phyloP scores from a whole-genome alignment of 345 rosid species.

The Linum usitatissimum region DNA sequence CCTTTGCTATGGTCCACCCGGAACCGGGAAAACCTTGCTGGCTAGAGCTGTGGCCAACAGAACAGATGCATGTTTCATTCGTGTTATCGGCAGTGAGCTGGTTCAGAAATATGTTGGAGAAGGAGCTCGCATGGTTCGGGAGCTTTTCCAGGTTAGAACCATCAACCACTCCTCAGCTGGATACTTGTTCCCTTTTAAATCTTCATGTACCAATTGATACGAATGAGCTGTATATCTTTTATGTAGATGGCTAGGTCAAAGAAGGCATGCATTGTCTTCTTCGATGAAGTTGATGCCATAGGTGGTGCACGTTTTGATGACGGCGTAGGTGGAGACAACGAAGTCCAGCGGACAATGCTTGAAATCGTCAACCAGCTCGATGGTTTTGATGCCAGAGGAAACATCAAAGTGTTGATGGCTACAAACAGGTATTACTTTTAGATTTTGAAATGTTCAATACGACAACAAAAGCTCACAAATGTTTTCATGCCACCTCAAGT shows the following conservation, averaged over 20 bases:
- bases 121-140: slow-evolving; percentile 99
- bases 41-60: slow-evolving; percentile 93
- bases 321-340: slow-evolving; percentile 76
- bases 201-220: not conserved
- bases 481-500: no score
- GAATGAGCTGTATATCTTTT: not conserved
- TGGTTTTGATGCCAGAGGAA: slow-evolving; percentile 90
- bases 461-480: no score
- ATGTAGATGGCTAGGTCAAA: slow-evolving; percentile 80
- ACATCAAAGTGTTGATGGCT: slow-evolving; percentile 99
- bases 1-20: slow-evolving; percentile 50
- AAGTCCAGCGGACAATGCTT: slow-evolving; percentile 80
- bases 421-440: slow-evolving; percentile 59
- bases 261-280: slow-evolving; percentile 76
- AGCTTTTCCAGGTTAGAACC: slow-evolving; percentile 70
- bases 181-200: not conserved
- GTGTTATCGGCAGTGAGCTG: slow-evolving; percentile 97
- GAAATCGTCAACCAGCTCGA: slow-evolving; percentile 86
- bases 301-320: slow-evolving; percentile 86
- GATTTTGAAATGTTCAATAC: no score
- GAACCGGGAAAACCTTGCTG: no score
- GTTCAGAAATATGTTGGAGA: slow-evolving; percentile 98
- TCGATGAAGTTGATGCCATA: slow-evolving; percentile 78
- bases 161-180: not conserved
- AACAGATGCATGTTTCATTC: slow-evolving; percentile 97